Conservation (phyloP, 768 basidiomycete genomes). For the Boletus vermiculosoides region DNA sequence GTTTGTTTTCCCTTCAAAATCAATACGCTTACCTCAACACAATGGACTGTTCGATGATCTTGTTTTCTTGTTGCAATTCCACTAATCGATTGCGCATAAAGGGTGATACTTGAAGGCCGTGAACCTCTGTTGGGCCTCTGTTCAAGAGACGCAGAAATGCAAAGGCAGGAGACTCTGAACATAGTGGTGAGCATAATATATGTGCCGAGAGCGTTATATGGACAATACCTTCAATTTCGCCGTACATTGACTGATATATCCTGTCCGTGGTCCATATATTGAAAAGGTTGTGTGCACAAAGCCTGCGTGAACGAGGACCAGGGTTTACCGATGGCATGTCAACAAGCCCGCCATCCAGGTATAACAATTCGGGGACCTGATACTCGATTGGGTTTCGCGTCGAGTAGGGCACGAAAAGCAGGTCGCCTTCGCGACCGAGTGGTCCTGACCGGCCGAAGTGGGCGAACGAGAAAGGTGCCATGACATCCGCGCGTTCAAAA, state of each 20-base stretch:
- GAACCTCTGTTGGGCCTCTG: slow-evolving; percentile 61
- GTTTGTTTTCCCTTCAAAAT: not conserved
- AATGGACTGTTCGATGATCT: slow-evolving; percentile 39
- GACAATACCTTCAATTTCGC: slow-evolving; percentile 51
- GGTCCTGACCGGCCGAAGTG: slow-evolving; percentile 78
- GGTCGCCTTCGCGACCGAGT: slow-evolving; percentile 85
- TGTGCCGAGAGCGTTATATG: not conserved
- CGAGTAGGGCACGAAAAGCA: slow-evolving; percentile 79
- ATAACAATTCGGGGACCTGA: slow-evolving; percentile 70
- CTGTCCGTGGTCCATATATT: slow-evolving; percentile 90
- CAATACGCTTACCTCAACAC: slow-evolving; percentile 43
- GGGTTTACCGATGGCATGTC: slow-evolving; percentile 60
- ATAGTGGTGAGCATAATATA: slow-evolving; percentile 8
- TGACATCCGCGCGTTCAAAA: slow-evolving; percentile 95
- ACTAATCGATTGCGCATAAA: slow-evolving; percentile 56
- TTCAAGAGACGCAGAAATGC: slow-evolving; percentile 76
- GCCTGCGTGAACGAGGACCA: slow-evolving; percentile 46
- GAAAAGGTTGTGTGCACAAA: slow-evolving; percentile 63
- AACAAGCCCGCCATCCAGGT: slow-evolving; percentile 72
- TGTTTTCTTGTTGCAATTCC: slow-evolving; percentile 45
- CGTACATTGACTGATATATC: slow-evolving; percentile 67
- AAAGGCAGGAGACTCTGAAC: slow-evolving; percentile 55
- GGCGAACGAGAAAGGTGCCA: slow-evolving; percentile 89
- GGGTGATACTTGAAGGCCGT: slow-evolving; percentile 57
- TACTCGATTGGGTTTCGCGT: slow-evolving; percentile 85